Base-by-base conservation (phyloP, 2,329 filamentous ascomycete genomes). In the Dothideomycetidae sp. region DNA sequence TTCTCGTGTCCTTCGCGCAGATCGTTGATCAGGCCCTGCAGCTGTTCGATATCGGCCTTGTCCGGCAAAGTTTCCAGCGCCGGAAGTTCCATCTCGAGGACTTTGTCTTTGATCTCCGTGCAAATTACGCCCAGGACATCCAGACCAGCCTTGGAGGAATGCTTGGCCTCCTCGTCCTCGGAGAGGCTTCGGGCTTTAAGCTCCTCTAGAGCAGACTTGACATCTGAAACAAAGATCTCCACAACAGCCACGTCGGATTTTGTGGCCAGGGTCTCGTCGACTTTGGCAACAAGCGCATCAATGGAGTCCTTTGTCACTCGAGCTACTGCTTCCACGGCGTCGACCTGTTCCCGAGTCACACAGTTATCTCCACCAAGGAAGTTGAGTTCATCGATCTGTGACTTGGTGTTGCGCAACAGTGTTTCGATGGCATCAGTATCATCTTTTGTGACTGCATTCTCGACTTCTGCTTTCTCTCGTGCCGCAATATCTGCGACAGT, bases 381-480 rank as follows among this genome's bases (percentile, higher is more conserved):
- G 4, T 57, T 72, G 34, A 93, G 71, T 42, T 93, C 85, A 41
- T 94, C 88, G 7, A 96, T 64, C 32, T 81, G 81, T 4, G 78
- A 75, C 55, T 94, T 94, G 19, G 85, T 86, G 54, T 93, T 93
- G 29, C 80, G 75, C 10, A 96, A 68, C 33, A 96, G 75, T 0
- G 81, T 92, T 57, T 94, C 88, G 41, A 96, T 86, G 9, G 84
- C 84, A 43, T 88, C 75, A 0, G 86, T 82, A 48, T 96, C 86
- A 46, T 93, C 84, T 53, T 82, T 82, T 19, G 68, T 75, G 4
- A 79, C 76, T 2, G 67, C 55, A 26, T 75, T 73, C 33, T 70
- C 65, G 1, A 53, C 48, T 18, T 53, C 45, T 3, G 46, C 43
- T 10, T 60, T 53, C 40, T 56, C 38, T n/a, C 62, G 54, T 47